Evolutionary conservation across 345 rosid genomes (phyloP).

Genomic region (Populus pruinosa): DNA sequence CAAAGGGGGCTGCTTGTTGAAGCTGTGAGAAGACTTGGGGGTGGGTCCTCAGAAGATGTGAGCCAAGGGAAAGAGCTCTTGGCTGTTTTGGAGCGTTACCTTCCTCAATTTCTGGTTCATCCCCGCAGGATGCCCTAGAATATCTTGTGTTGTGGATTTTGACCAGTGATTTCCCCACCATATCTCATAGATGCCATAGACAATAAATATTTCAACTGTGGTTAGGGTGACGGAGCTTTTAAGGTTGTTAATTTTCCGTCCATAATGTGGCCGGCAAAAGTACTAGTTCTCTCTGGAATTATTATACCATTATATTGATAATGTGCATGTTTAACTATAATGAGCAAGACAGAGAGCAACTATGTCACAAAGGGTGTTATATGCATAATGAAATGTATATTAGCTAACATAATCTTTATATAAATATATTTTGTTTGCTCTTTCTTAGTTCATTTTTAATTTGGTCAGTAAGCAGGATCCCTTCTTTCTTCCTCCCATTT

Average conservation of each 20-base stretch:
- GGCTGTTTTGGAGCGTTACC: slow-evolving; percentile 69
- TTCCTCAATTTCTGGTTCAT: slow-evolving; percentile 69
- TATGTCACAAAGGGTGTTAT: slow-evolving; percentile 21
- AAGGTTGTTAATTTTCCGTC: slow-evolving; percentile 25
- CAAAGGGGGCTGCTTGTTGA: slow-evolving; percentile 82
- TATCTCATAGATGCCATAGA: slow-evolving; percentile 25
- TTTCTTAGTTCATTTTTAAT: neutral
- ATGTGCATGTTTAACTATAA: slow-evolving; percentile 21
- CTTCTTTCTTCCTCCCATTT: neutral
- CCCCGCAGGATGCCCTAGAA: slow-evolving; percentile 19
- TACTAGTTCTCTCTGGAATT: slow-evolving; percentile 4
- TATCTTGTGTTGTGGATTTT: slow-evolving; percentile 15
- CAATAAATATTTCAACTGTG: slow-evolving; percentile 27
- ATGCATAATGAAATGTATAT: slow-evolving; percentile 34
- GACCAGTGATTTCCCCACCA: slow-evolving; percentile 17
- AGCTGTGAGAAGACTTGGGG: slow-evolving; percentile 73
- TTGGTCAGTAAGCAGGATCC: neutral
- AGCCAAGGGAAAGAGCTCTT: slow-evolving; percentile 54
- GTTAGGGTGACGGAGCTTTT: slow-evolving; percentile 25
- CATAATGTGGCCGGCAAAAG: slow-evolving; percentile 26
- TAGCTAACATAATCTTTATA: neutral
- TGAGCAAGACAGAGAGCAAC: slow-evolving; percentile 29
- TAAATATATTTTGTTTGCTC: too few relatives aligned
- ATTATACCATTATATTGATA: slow-evolving; percentile 15
- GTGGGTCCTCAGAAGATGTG: slow-evolving; percentile 43